Base-by-base conservation (phyloP, 371 early-diverging fungal species). In the Smittium mucronatum region DNA sequence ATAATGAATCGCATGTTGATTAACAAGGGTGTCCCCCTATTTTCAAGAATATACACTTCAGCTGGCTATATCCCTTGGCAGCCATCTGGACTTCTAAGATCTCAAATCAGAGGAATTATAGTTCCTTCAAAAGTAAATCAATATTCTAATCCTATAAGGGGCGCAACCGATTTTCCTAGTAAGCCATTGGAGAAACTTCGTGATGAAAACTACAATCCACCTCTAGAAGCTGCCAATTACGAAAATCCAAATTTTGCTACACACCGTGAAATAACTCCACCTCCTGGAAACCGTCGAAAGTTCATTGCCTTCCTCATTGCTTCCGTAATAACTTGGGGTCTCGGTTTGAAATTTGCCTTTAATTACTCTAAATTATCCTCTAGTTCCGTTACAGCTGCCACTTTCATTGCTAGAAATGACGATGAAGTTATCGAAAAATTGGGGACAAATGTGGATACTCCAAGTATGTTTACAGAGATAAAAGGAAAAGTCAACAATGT, bases 281-380 rank as follows among this genome's bases (percentile, higher is more conserved):
- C 78, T 8, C 72, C 72, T 57, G 78, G 75, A 71, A 72, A 72
- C 67, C 74, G 72, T 70, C 76, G 75, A 58, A 77, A 78, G 57
- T 34, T 78, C 28, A 71, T 59, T 0, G 68, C 78, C 34, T 78
- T 78, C 34, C 32, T 72, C 8, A 73, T 70, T 0, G 73, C 75
- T 11, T 70, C 78, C 0, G 69, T 70, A 0, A 71, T 77, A 15
- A 78, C 79, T 1, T 78, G 79, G 79, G 79, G 77, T 1, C 60
- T 74, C 33, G 78, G 79, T 61, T 67, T 72, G 31, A 64, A 75
- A 25, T 68, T 75, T 30, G 75, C 76, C 29, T 79, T 79, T 69
- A 79, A 79, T 74, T 78, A 79, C 71, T 76, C 77, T 69, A 75
- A 73, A 59, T 75, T 79, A 74, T 78, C 76, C 57, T 75, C 74